These are phyloP conservation scores for Salix viminalis DNA, from an alignment of 345 rosid species.

Conservation along the genomic window DNA sequence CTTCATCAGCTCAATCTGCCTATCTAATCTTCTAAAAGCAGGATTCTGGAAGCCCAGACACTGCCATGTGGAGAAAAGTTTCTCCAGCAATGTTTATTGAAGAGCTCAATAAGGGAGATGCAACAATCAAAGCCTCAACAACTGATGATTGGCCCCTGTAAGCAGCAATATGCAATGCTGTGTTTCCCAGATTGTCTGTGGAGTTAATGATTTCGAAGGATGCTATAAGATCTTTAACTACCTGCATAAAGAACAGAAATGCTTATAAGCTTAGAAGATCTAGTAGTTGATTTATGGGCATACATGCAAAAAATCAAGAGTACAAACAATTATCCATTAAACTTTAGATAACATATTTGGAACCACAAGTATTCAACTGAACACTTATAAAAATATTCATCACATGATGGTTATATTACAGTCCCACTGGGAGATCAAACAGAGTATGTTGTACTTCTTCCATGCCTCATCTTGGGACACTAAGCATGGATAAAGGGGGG, in stretches of 20 bases:
- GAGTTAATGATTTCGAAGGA: constrained; percentile 44
- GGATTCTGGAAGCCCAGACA: constrained; percentile 77
- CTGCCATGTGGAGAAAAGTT: constrained; percentile 69
- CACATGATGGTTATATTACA: no score
- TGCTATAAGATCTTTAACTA: constrained; percentile 52
- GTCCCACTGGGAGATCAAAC: no score
- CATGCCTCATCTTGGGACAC: no score
- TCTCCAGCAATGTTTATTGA: constrained; percentile 61
- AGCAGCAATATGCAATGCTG: constrained; percentile 72
- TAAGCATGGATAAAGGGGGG: no score
- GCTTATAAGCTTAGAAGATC: neutral
- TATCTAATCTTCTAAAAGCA: constrained; percentile 69
- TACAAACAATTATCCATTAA: no score
- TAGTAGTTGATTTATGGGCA: neutral
- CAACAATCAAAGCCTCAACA: constrained; percentile 49
- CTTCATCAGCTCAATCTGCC: constrained; percentile 67
- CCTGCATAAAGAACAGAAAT: constrained; percentile 34
- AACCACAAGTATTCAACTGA: no score
- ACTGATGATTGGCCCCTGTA: constrained; percentile 63
- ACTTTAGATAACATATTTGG: no score
- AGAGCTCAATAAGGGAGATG: constrained; percentile 50
- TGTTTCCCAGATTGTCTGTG: constrained; percentile 60
- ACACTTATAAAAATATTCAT: no score
- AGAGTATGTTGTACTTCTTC: no score
- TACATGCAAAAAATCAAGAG: no score